phyloP scores from a whole-genome alignment of 495 filamentous ascomycete species.

The Xylaria flabelliformis region DNA sequence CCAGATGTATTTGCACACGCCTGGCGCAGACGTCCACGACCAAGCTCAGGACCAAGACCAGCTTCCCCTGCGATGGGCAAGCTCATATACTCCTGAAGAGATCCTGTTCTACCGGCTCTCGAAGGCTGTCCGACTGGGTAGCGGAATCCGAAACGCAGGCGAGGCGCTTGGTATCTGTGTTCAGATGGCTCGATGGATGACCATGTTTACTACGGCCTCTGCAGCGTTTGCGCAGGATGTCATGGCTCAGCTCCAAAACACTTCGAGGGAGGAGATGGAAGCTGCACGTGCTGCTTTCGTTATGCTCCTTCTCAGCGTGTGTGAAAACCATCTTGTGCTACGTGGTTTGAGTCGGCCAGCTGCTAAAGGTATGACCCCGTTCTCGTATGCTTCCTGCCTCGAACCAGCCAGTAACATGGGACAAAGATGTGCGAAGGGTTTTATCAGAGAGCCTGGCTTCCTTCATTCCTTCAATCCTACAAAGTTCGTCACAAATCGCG shows the following conservation, averaged over 20 bases:
- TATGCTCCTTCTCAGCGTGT: constrained; percentile 53
- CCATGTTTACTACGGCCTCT: constrained; percentile 49
- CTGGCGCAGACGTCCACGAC: constrained; percentile 34
- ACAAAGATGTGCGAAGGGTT: constrained; percentile 49
- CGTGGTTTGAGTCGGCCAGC: constrained; percentile 49
- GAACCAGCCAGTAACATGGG: constrained; percentile 28
- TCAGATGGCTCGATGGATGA: constrained; percentile 52
- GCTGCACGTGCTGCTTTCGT: constrained; percentile 61
- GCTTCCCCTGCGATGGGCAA: constrained; percentile 51
- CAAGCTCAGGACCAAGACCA: constrained; percentile 25
- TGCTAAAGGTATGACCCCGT: constrained; percentile 50
- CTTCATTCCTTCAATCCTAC: constrained; percentile 61
- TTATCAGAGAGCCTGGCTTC: constrained; percentile 55
- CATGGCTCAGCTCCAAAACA: constrained; percentile 47
- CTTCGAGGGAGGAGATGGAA: constrained; percentile 56
- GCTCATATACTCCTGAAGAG: constrained; percentile 56
- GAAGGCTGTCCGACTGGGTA: constrained; percentile 50
- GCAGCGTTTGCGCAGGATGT: constrained; percentile 50
- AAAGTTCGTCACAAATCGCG: constrained; percentile 56
- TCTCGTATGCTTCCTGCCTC: constrained; percentile 21
- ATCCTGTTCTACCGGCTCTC: constrained; percentile 59
- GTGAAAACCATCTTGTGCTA: constrained; percentile 57
- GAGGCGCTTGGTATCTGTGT: constrained; percentile 48
- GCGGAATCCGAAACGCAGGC: constrained; percentile 40
- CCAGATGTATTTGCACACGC: constrained; percentile 39